Base-by-base conservation (phyloP, 495 filamentous ascomycete species). In the Penicillium pulvis region DNA sequence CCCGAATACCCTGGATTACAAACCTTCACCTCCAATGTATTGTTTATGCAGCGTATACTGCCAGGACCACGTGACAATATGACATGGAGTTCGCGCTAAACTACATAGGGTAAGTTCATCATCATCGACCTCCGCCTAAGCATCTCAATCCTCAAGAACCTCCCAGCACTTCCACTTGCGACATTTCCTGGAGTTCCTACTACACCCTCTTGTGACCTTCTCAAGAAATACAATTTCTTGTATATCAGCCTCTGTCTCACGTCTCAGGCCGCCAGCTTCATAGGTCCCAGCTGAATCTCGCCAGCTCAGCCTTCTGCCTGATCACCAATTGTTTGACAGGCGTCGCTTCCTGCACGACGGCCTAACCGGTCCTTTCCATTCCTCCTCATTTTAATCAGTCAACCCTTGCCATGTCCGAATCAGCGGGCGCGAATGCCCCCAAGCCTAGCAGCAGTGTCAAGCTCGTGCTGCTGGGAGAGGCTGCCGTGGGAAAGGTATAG, bases 371-470 rank as follows among this genome's bases (percentile, higher is more conserved):
- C 57, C 48, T 60, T 46, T 61, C 50, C 55, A 44, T 23, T 20
- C 45, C 19, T 33, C 33, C 41, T 28, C 26, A 4, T 5, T 16
- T 23, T 51, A 17, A 19, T 42, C 16, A 28, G n/a, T 55, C 44
- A 24, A 7, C 9, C 58, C 41, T 62, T 61, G 53, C 61, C 66
- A 80, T 79, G 76, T 78, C 77, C 63, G 76, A 78, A 14, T 63
- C 75, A 69, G 72, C 72, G 23, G 73, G 72, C 61, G 73, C 76
- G 65, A 83, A 87, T 68, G 82, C 85, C 67, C 89, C 93, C 54
- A 98, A 97, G 80, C 94, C 93, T 49, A 97, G 92, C 80, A 97
- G 92, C 83, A 98, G 94, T 73, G 94, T 98, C 70, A 98, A 98
- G 85, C 88, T 98, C 48, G 94, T 98, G 58, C 83, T 98, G 65